These are phyloP conservation scores for Abrus precatorius DNA, from an alignment of 306 rosid genomes.

Conservation along the genomic window DNA sequence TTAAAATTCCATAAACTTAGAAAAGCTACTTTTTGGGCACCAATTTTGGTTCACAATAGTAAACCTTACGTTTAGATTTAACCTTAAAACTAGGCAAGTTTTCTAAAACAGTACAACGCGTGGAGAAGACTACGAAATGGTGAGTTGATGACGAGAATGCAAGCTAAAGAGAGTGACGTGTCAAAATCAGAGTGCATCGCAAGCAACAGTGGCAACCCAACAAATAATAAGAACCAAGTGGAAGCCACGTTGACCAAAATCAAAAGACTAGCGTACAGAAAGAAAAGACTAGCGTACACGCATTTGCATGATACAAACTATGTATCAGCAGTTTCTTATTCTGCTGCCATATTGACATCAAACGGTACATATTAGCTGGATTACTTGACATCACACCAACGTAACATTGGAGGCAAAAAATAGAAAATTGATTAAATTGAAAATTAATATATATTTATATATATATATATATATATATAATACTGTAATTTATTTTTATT, in stretches of 20 bases:
- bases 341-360: not conserved
- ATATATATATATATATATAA: too few relatives aligned
- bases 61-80: too few relatives aligned
- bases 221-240: not conserved
- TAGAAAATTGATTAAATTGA: too few relatives aligned
- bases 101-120: not conserved
- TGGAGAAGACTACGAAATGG: not conserved
- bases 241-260: not conserved
- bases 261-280: not conserved
- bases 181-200: not conserved
- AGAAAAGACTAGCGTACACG: not conserved
- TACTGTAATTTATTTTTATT: too few relatives aligned
- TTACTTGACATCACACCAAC: not conserved
- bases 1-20: too few relatives aligned
- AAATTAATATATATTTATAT: too few relatives aligned
- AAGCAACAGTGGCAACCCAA: constrained; percentile 22
- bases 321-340: not conserved
- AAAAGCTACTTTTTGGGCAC: too few relatives aligned
- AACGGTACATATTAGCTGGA: not conserved
- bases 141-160: not conserved
- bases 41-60: too few relatives aligned
- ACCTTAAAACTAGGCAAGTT: too few relatives aligned
- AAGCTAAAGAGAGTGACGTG: constrained; percentile 8
- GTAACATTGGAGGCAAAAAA: not conserved
- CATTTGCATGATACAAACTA: not conserved